phyloP scores from a whole-genome alignment of 2,329 filamentous ascomycete genomes.

The Alternaria sp. region DNA sequence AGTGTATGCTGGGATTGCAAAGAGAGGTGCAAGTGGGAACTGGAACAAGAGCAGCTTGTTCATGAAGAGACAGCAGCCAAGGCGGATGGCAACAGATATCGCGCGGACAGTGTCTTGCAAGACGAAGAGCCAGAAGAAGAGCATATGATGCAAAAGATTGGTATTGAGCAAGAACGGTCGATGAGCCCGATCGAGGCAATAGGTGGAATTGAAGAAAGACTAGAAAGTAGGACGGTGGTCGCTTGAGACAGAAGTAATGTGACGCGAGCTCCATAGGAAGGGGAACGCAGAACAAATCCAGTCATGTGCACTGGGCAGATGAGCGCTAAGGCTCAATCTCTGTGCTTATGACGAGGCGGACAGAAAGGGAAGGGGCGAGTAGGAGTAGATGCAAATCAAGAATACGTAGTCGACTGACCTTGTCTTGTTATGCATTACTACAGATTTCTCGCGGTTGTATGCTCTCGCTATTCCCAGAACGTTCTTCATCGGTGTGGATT shows the following conservation, averaged over 20 bases:
- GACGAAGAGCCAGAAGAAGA: conserved; percentile 28
- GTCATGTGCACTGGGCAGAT: too few relatives aligned
- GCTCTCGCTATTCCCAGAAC: not conserved
- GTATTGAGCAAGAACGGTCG: conserved; percentile 25
- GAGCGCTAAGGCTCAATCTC: too few relatives aligned
- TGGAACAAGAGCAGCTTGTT: not conserved
- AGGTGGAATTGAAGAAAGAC: conserved; percentile 30
- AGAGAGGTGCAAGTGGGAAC: conserved; percentile 45
- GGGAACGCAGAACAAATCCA: too few relatives aligned
- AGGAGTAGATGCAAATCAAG: not conserved
- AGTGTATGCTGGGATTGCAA: conserved; percentile 47
- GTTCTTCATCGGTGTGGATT: not conserved
- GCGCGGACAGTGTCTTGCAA: conserved; percentile 45
- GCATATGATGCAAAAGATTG: conserved; percentile 33
- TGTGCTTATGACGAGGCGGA: too few relatives aligned
- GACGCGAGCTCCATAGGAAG: fast-evolving
- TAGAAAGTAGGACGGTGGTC: not conserved
- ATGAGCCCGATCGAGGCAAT: conserved; percentile 27
- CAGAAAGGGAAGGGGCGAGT: too few relatives aligned
- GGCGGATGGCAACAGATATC: conserved; percentile 30
- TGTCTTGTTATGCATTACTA: not conserved
- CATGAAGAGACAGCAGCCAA: not conserved
- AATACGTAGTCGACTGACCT: not conserved
- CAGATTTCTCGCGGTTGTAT: not conserved
- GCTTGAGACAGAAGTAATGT: not conserved